Evolutionary conservation across 1,139 yeast genomes (phyloP), one percentile per base, ranked within the genome.

Genomic region (Hyphopichia pseudoburtonii): DNA sequence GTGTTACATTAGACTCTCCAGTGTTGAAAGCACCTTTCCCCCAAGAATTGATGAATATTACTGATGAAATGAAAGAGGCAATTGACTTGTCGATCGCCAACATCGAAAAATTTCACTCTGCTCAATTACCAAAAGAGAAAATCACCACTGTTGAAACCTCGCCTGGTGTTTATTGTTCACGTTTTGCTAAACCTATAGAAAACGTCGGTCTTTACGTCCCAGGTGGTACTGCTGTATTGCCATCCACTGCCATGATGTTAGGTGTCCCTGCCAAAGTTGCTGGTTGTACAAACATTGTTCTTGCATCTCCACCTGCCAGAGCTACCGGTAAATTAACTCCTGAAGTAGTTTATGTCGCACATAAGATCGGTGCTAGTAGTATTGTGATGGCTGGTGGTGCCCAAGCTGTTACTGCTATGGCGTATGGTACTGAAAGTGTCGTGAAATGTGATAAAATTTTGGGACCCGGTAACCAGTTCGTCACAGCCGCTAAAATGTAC

Each of bases 201-300:
- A 82, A 80, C 41, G 98, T 92, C 36, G 99, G 98, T 41, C 76
- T 94, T 44, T 92, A 92, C 58, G 88, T 92, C 41, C 98, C 99
- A 35, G 99, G 99, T 50, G 99, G 99, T 50, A 89, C 98, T 35
- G 99, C 99, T 1, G 94, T 94, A 22, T 75, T 92, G 47, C 99
- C 99, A 27, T 90, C 97, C 11, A 92, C 99, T 15, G 95, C 98
- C 10, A 77, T 92, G 69, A 92, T 92, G 97, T 76, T 92, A 53
- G 97, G 98, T 54, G 97, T 92, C 28, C 98, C 98, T n/a, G 98
- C 98, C 14, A 80, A 83, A 62, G 99, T 92, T 42, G 99, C 99
- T 18, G 97, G 97, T 3, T 92, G 98, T 70, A 79, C 83, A 51
- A 90, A 89, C 57, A 90, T 92, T 47, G 69, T 90, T n/a, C 64